These are phyloP conservation scores for Trametes villosa DNA, from an alignment of 768 basidiomycete genomes.

Conservation along the genomic window DNA sequence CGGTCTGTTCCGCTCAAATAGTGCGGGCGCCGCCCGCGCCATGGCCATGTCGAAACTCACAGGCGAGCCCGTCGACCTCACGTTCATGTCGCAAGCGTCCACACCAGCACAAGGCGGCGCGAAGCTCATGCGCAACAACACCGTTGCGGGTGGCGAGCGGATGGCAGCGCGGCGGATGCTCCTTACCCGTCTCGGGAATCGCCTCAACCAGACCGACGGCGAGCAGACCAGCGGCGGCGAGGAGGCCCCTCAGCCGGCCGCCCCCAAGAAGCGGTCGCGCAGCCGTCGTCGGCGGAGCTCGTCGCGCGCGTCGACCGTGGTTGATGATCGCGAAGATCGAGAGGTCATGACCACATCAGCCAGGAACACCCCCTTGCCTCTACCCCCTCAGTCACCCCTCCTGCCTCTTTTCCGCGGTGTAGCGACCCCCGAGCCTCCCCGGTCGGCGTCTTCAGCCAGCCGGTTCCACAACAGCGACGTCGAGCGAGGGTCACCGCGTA, in stretches of 20 bases:
- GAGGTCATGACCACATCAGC: constrained; percentile 48
- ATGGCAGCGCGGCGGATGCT: constrained; percentile 71
- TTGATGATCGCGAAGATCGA: constrained; percentile 49
- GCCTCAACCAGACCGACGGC: constrained; percentile 62
- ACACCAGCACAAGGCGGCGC: constrained; percentile 51
- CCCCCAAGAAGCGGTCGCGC: constrained; percentile 45
- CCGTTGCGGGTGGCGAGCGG: constrained; percentile 81
- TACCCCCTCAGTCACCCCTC: constrained; percentile 56
- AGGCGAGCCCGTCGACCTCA: constrained; percentile 66
- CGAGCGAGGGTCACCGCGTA: constrained; percentile 9
- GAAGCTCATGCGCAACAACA: constrained; percentile 66
- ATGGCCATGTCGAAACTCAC: constrained; percentile 87
- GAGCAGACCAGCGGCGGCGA: constrained; percentile 48
- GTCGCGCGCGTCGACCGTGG: constrained; percentile 45
- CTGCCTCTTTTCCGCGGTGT: constrained; percentile 39
- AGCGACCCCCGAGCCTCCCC: constrained; percentile 26
- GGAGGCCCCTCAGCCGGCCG: constrained; percentile 40
- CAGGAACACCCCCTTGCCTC: constrained; percentile 57
- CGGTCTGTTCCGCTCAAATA: constrained; percentile 87
- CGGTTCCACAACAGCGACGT: constrained; percentile 16
- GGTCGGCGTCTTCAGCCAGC: constrained; percentile 24
- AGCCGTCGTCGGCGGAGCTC: constrained; percentile 51
- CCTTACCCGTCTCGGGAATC: constrained; percentile 63
- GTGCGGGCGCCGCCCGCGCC: constrained; percentile 72
- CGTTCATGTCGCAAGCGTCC: constrained; percentile 45